Evolutionary conservation across 2,329 filamentous ascomycete species (phyloP).

Genomic region (Chaetomiaceae sp.): DNA sequence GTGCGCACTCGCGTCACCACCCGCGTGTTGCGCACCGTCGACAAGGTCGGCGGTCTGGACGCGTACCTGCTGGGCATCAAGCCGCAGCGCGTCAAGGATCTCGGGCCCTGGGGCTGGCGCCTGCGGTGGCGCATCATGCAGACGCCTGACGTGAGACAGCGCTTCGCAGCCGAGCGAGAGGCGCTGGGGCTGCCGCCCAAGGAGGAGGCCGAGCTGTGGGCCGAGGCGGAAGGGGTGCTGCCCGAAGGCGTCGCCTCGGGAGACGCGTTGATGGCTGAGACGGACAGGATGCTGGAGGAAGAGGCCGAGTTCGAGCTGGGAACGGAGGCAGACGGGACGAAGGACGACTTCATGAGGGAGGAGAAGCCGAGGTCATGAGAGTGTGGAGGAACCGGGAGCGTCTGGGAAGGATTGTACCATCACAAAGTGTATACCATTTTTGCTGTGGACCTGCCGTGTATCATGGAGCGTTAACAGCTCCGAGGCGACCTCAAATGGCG

Average conservation of each 20-base stretch:
- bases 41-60: conserved; percentile 83
- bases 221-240: conserved; percentile 26
- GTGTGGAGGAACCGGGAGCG: no score
- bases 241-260: conserved; percentile 14
- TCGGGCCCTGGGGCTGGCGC: conserved; percentile 86
- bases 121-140: conserved; percentile 88
- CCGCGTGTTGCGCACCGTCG: conserved; percentile 65
- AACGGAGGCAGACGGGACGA: conserved; percentile 1
- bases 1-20: conserved; percentile 65
- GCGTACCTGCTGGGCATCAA: conserved; percentile 83
- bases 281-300: conserved; percentile 35
- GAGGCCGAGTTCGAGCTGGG: conserved; percentile 27
- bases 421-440: no score
- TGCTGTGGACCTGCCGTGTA: no score
- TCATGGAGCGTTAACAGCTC: no score
- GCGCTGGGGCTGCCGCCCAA: conserved; percentile 56
- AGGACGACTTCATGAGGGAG: conserved; percentile 29
- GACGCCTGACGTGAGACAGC: conserved; percentile 56
- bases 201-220: conserved; percentile 27
- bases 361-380: conserved; percentile 9
- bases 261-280: conserved; percentile 34
- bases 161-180: conserved; percentile 59
- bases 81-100: conserved; percentile 69
- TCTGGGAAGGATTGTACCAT: not conserved
- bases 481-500: no score